Percentiles rank a stretch among this genome's conserved stretches.
Evolutionary conservation across 1,284 basidiomycete genomes (phyloP).

Genomic region (Mycena sp.): DNA sequence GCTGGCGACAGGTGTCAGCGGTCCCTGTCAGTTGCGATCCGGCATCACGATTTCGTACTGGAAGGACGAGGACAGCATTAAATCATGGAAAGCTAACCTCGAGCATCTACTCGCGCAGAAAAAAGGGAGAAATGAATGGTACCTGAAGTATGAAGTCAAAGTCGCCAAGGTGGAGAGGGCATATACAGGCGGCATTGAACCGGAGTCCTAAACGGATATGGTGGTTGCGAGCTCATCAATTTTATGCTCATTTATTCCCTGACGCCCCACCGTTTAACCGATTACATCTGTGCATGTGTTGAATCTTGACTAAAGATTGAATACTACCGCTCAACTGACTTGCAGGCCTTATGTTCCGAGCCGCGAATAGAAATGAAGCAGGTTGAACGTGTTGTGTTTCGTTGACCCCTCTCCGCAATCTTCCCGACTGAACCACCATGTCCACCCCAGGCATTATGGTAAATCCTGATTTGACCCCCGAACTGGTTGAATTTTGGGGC

Average conservation of each 20-base stretch:
- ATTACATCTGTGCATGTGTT: no score
- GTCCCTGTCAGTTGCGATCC: constrained; percentile 5
- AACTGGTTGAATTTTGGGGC: constrained; percentile 32
- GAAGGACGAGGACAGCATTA: constrained; percentile 25
- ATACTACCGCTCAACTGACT: no score
- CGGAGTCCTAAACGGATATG: no score
- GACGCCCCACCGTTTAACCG: no score
- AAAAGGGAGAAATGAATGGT: constrained; percentile 52
- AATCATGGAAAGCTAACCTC: constrained; percentile 22
- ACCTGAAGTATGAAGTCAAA: constrained; percentile 20
- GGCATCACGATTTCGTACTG: constrained; percentile 28
- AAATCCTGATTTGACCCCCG: constrained; percentile 8
- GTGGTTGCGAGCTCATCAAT: no score
- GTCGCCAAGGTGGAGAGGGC: constrained; percentile 26
- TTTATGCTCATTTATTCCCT: no score
- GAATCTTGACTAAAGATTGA: no score
- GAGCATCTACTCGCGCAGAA: constrained; percentile 44
- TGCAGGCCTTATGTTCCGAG: no score
- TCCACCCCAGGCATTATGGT: not conserved
- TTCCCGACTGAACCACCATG: constrained; percentile 8
- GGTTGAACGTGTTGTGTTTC: no score
- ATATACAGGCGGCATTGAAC: constrained; percentile 10
- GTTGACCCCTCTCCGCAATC: no score
- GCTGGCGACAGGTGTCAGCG: not conserved
- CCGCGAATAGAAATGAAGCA: no score